Conservation (phyloP, 2,329 filamentous ascomycete genomes). For the Colletotrichum zoysiae region DNA sequence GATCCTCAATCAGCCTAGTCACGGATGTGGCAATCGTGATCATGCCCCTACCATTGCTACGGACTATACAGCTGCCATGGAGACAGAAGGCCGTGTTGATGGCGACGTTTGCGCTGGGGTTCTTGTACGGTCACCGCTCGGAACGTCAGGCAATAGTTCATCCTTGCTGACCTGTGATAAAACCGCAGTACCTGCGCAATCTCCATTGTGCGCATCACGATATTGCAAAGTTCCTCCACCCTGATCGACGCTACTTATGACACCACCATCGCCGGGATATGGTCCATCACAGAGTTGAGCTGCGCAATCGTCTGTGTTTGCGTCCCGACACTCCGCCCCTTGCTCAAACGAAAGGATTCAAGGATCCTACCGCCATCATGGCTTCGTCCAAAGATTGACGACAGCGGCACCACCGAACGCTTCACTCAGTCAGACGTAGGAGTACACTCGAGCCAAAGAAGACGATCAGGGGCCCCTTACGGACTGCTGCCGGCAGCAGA, state of each 20-base stretch:
- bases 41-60: conserved; percentile 46
- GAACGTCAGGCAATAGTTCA: not conserved
- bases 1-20: conserved; percentile 46
- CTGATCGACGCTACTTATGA: conserved; percentile 51
- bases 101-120: conserved; percentile 45
- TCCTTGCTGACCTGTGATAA: not conserved
- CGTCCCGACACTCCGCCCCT: conserved; percentile 53
- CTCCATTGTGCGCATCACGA: conserved; percentile 49
- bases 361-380: not conserved
- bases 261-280: conserved; percentile 47
- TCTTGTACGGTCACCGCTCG: conserved; percentile 44
- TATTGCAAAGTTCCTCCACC: conserved; percentile 47
- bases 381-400: not conserved
- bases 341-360: conserved; percentile 39
- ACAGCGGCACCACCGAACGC: conserved; percentile 16
- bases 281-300: conserved; percentile 56
- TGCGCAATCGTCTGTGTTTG: conserved; percentile 55
- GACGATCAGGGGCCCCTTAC: not conserved
- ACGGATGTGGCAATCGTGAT: conserved; percentile 46
- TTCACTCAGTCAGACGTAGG: not conserved
- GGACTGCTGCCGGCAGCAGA: not conserved
- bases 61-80: conserved; percentile 40
- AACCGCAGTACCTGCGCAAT: conserved; percentile 45
- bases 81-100: conserved; percentile 44
- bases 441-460: not conserved